A percentile compares a stretch with the other conserved stretches of the same genome.
Conservation (phyloP, 331 rosid species). For the Ulmus americana region DNA sequence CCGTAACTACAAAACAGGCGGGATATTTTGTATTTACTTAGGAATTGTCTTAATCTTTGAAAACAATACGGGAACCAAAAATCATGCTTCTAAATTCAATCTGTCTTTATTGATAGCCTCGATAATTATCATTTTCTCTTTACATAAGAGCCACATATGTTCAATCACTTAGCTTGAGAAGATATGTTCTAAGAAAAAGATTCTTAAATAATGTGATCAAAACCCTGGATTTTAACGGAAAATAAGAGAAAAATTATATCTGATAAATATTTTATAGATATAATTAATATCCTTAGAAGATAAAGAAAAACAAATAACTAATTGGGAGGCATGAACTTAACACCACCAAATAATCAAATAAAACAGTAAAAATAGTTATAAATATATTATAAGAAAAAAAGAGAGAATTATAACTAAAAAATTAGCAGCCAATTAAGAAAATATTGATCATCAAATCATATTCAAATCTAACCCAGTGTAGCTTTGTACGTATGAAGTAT, state of each 20-base stretch:
- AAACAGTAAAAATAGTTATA: background rate
- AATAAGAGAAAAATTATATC: background rate
- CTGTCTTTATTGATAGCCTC: slow-evolving; percentile 24
- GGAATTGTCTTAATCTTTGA: slow-evolving; percentile 31
- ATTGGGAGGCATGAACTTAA: background rate
- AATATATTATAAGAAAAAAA: background rate
- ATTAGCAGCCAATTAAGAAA: slow-evolving; percentile 19
- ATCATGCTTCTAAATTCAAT: slow-evolving; percentile 27
- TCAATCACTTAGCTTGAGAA: slow-evolving; percentile 17
- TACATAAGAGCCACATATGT: slow-evolving; percentile 31
- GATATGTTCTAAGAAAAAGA: slow-evolving; percentile 6
- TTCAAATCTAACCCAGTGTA: slow-evolving; percentile 24
- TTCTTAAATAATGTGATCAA: slow-evolving; percentile 12
- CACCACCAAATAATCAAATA: background rate
- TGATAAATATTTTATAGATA: background rate
- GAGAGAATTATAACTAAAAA: slow-evolving; percentile 1
- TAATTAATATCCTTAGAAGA: no score
- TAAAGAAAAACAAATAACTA: no score
- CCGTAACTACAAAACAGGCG: slow-evolving; percentile 38
- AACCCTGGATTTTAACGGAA: slow-evolving; percentile 9
- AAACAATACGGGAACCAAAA: slow-evolving; percentile 26
- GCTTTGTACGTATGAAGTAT: slow-evolving; percentile 33
- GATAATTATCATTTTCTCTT: slow-evolving; percentile 6
- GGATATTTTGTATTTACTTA: slow-evolving; percentile 22
- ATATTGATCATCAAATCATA: slow-evolving; percentile 3